A percentile compares a stretch with the other conserved stretches of the same genome.
These are phyloP conservation scores for Mercurialis annua DNA, from an alignment of 345 rosid genomes.

Conservation along the genomic window DNA sequence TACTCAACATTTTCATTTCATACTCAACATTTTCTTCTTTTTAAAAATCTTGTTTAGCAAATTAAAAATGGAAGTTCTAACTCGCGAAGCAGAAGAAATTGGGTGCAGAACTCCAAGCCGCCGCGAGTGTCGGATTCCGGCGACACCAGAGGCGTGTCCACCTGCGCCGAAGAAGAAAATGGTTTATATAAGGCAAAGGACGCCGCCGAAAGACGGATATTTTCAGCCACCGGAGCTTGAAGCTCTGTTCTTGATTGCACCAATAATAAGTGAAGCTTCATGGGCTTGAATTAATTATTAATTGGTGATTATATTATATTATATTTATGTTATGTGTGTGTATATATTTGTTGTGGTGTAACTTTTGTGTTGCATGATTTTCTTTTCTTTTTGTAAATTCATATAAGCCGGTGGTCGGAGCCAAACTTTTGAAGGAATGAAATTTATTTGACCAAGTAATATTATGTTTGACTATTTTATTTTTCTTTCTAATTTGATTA, in stretches of 20 bases:
- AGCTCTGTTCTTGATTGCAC: slow-evolving; percentile 35
- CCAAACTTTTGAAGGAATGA: no score
- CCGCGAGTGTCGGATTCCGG: slow-evolving; percentile 37
- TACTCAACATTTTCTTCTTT: no score
- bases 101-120: slow-evolving; percentile 54
- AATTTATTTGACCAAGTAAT: no score
- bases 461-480: no score
- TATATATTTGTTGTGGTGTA: no score
- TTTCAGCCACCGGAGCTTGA: slow-evolving; percentile 78
- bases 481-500: no score
- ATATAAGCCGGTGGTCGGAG: no score
- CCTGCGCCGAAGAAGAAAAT: slow-evolving; percentile 66
- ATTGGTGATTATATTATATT: no score
- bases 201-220: slow-evolving; percentile 55
- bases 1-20: neutral
- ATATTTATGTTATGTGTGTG: neutral
- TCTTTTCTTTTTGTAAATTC: neutral
- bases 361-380: neutral
- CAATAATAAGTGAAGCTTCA: slow-evolving; percentile 32
- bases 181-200: slow-evolving; percentile 10
- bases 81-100: slow-evolving; percentile 16
- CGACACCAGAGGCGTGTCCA: slow-evolving; percentile 35
- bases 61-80: slow-evolving; percentile 20
- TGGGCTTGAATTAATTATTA: slow-evolving; percentile 30
- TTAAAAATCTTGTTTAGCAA: neutral